These are phyloP conservation scores for Solanum tacnaense DNA, from an alignment of 257 asterid genomes.

Conservation along the genomic window DNA sequence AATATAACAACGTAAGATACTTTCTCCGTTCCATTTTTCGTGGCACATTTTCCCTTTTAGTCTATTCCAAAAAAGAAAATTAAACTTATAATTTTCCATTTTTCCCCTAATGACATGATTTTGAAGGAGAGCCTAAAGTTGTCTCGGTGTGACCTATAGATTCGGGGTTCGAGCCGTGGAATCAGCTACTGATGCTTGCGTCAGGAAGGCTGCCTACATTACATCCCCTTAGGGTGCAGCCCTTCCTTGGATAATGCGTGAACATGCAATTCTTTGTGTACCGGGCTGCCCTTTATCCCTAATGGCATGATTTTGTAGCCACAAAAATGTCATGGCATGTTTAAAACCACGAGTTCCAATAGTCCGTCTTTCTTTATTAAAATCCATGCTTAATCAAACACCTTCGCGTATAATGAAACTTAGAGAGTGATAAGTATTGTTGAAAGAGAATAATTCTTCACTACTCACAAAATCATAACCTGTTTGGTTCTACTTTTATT, in stretches of 20 bases:
- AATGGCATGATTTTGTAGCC: neutral
- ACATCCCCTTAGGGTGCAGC: neutral
- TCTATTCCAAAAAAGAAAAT: neutral
- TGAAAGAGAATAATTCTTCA: neutral
- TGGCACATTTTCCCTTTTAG: neutral
- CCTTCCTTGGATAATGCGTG: neutral
- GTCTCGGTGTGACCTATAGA: neutral
- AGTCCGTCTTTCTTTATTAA: neutral
- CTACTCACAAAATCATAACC: neutral
- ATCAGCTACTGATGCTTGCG: neutral
- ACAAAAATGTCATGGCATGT: neutral
- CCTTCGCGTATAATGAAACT: neutral
- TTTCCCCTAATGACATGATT: neutral
- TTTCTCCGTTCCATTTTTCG: neutral
- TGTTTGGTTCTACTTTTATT: neutral
- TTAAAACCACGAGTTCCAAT: neutral
- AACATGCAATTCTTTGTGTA: neutral
- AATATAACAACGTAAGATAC: slow-evolving; percentile 44
- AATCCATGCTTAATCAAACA: neutral
- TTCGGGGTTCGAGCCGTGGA: neutral
- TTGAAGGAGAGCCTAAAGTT: neutral
- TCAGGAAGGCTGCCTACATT: neutral
- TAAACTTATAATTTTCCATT: neutral
- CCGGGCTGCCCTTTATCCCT: neutral
- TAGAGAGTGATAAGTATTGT: neutral